These are phyloP conservation scores for Cydonia oblonga DNA, from an alignment of 331 rosid species.

Conservation along the genomic window DNA sequence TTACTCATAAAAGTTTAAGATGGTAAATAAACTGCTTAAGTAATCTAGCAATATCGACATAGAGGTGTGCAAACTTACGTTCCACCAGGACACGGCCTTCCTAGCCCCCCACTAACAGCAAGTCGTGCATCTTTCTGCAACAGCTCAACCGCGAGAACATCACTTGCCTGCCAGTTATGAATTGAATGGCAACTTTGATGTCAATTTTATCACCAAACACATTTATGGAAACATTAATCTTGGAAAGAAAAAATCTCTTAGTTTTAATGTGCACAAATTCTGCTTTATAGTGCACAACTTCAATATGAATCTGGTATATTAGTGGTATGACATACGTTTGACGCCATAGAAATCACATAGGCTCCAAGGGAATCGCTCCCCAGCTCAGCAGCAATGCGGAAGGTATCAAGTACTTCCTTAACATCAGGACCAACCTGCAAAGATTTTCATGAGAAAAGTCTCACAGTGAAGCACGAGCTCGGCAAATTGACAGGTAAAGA, in stretches of 20 bases:
- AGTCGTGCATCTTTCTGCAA: constrained; percentile 90
- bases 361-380: constrained; percentile 92
- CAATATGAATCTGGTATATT: constrained; percentile 6
- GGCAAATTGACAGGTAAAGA: neutral
- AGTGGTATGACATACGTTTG: constrained; percentile 43
- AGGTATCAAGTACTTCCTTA: constrained; percentile 75
- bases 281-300: neutral
- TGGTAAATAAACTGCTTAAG: too few relatives aligned
- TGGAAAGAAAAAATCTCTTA: neutral
- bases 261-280: neutral
- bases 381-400: constrained; percentile 73
- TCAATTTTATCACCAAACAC: neutral
- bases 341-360: constrained; percentile 95
- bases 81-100: constrained; percentile 85
- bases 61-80: constrained; percentile 43
- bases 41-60: neutral
- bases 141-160: constrained; percentile 94
- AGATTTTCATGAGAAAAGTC: neutral
- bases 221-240: neutral
- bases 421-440: constrained; percentile 70
- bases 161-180: constrained; percentile 67
- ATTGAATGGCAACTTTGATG: neutral
- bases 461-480: neutral
- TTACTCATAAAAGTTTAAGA: too few relatives aligned
- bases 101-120: constrained; percentile 66